Base-by-base conservation (phyloP, 2,329 filamentous ascomycete genomes). In the Fusarium succisae region DNA sequence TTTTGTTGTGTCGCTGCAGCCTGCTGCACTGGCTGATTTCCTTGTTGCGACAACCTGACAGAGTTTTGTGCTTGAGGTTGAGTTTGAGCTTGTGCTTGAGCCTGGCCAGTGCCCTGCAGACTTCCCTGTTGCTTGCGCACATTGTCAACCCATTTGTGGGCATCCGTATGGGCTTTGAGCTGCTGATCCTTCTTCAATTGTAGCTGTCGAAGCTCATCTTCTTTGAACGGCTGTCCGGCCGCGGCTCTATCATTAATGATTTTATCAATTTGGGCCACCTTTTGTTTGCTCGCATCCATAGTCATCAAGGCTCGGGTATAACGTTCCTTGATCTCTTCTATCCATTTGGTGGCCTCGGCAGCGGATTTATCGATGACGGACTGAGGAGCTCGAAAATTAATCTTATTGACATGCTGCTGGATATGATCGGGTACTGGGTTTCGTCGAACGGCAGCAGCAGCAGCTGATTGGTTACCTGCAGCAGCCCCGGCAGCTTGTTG, bases 231-330 rank as follows among this genome's bases (percentile, higher is more conserved):
- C 26, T 83, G 84, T 6, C 86, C 86, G 30, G 83, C 83, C 8
- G 84, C 81, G 20, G 81, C 79, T 28, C 86, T 81, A 24, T 86
- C 84, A 55, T 84, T 84, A 26, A 85, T 79, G 6, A 81, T 70
- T 51, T 81, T 80, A 17, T 89, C 87, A 59, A 88, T 79, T 56
- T 79, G 79, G 6, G 79, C 79, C 8, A 88, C 77, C 53, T 83
- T 82, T n/a, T 72, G 76, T 17, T 85, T 84, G 7, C 83, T 81
- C 15, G 73, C 81, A 43, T 90, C 88, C 83, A 90, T 89, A 5
- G 84, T 82, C 71, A 85, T 80, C 11, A 90, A 78, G 1, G 86
- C 87, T 44, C 85, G 81, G 0, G 82, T 81, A 66, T 90, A 89
- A 61, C 83, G 84, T 1, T 82, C 80, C 74, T 85, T 88, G 38